Evolutionary conservation across 257 asterid species (phyloP).

Genomic region (Gentiana dahurica): DNA sequence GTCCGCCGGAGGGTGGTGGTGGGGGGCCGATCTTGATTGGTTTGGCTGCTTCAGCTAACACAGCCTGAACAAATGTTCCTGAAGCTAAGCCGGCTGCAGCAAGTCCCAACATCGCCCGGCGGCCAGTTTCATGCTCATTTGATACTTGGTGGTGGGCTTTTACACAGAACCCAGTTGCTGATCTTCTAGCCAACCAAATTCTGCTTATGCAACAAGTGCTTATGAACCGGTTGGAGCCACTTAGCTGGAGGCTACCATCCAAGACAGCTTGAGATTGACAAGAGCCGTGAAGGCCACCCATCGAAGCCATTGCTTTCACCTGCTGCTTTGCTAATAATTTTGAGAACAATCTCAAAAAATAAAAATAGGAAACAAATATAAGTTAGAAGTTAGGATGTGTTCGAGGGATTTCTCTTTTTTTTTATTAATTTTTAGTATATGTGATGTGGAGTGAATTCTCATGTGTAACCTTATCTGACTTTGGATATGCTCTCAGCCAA

Average conservation of each 20-base stretch:
- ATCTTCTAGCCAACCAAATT: conserved; percentile 21
- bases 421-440: conserved; percentile 11
- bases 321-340: too few relatives aligned
- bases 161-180: conserved; percentile 10
- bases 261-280: conserved; percentile 65
- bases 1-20: conserved; percentile 94
- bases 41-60: conserved; percentile 67
- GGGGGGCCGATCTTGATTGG: conserved; percentile 79
- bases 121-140: conserved; percentile 61
- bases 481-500: conserved; percentile 31
- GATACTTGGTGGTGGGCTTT: conserved; percentile 49
- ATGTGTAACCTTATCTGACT: conserved; percentile 30
- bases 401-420: background rate
- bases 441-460: conserved; percentile 21
- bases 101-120: conserved; percentile 71
- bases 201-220: conserved; percentile 29
- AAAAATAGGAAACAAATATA: background rate
- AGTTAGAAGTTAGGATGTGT: background rate
- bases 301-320: conserved; percentile 82
- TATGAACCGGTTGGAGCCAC: conserved; percentile 41
- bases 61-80: conserved; percentile 64
- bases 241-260: conserved; percentile 69
- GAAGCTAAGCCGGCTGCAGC: conserved; percentile 71
- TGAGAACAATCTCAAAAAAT: too few relatives aligned
- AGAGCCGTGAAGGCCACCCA: conserved; percentile 67